phyloP scores from a whole-genome alignment of 257 asterid genomes.

The Solanum rostratum region DNA sequence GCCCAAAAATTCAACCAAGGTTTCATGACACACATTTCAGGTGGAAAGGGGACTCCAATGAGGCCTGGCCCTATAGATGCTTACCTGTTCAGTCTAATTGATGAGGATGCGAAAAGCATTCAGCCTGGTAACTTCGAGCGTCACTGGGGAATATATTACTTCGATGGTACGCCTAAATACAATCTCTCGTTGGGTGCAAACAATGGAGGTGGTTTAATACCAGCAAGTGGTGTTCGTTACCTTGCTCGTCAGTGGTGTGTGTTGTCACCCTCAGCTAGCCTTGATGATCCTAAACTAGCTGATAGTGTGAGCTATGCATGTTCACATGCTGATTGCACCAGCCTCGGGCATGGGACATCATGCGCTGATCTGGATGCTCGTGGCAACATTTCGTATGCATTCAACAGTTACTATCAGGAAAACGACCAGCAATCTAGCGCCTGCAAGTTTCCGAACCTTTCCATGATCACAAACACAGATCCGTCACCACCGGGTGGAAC shows the following conservation, averaged over 20 bases:
- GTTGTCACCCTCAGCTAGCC: conserved; percentile 30
- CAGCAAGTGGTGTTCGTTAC: conserved; percentile 32
- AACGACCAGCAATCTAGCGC: conserved; percentile 40
- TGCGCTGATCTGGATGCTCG: conserved; percentile 35
- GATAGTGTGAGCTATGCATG: conserved; percentile 58
- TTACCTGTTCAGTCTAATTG: conserved; percentile 58
- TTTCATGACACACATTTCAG: conserved; percentile 35
- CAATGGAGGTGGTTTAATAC: conserved; percentile 26
- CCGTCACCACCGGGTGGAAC: conserved; percentile 41
- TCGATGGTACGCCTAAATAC: conserved; percentile 58
- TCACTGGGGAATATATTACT: conserved; percentile 75
- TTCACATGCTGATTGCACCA: conserved; percentile 53
- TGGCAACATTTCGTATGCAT: conserved; percentile 53
- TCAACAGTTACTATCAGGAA: conserved; percentile 60
- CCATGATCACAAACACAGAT: conserved; percentile 33
- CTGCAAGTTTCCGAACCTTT: conserved; percentile 58
- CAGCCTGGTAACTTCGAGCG: conserved; percentile 76
- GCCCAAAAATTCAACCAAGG: conserved; percentile 76
- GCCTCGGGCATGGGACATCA: conserved; percentile 50
- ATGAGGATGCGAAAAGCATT: conserved; percentile 68
- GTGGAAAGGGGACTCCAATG: conserved; percentile 56
- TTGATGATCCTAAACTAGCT: conserved; percentile 36
- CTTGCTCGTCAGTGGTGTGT: conserved; percentile 53
- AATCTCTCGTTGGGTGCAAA: conserved; percentile 39
- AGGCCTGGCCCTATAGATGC: conserved; percentile 59